Conservation (phyloP, 306 rosid species). For the Gastrolobium bilobum region DNA sequence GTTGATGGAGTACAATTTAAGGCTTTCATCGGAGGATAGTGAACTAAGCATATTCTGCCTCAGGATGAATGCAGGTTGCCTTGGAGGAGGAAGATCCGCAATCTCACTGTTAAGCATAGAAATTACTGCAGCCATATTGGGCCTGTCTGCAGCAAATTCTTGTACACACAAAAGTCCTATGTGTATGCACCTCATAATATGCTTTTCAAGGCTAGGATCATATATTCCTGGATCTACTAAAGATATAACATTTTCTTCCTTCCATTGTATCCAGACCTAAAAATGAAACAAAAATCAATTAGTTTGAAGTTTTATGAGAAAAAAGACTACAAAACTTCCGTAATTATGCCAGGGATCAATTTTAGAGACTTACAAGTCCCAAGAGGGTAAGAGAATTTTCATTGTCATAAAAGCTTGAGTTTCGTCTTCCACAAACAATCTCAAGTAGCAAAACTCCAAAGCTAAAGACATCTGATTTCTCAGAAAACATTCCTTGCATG, state of each 20-base stretch:
- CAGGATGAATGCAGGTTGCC: too few species aligned
- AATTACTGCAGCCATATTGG: too few species aligned
- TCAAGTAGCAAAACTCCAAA: slow-evolving; percentile 52
- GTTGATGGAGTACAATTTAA: neutral
- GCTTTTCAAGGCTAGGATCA: too few species aligned
- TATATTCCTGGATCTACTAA: too few species aligned
- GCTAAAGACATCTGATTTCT: slow-evolving; percentile 54
- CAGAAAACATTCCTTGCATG: slow-evolving; percentile 38
- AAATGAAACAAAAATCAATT: neutral
- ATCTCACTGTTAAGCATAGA: too few species aligned
- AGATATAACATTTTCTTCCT: too few species aligned
- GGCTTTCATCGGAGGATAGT: neutral
- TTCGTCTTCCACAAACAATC: slow-evolving; percentile 47
- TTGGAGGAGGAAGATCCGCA: too few species aligned
- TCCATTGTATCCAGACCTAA: neutral
- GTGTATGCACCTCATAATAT: too few species aligned
- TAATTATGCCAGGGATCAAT: neutral
- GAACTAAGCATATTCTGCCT: too few species aligned
- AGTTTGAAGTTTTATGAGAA: neutral
- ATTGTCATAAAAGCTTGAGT: slow-evolving; percentile 39
- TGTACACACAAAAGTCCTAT: too few species aligned
- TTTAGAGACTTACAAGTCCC: slow-evolving; percentile 44
- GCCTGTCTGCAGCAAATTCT: too few species aligned
- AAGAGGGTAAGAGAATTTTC: slow-evolving; percentile 25
- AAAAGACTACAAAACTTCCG: neutral